Conservation (phyloP, 1,284 basidiomycete species). For the Trichosporon sp. region DNA sequence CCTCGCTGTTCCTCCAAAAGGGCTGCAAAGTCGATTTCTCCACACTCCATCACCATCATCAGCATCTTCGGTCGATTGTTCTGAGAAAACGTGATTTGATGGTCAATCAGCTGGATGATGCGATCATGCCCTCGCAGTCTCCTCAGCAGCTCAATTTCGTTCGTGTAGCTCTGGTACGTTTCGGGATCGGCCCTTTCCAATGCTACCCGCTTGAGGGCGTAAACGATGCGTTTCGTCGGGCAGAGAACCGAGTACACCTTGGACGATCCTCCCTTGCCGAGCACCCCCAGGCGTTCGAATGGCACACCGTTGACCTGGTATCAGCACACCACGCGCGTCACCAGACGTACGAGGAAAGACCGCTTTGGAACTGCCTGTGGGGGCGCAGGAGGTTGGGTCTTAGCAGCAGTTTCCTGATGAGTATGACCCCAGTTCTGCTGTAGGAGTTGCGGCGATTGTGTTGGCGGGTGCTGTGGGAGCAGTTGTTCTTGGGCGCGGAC, state of each 20-base stretch:
- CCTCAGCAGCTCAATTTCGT: slow-evolving; percentile 85
- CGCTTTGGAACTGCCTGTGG: slow-evolving; percentile 28
- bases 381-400: background rate
- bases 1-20: slow-evolving; percentile 78
- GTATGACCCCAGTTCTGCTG: background rate
- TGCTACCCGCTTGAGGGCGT: slow-evolving; percentile 83
- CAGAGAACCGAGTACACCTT: slow-evolving; percentile 87
- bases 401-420: background rate
- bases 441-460: background rate
- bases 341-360: slow-evolving; percentile 37
- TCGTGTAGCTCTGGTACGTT: slow-evolving; percentile 87
- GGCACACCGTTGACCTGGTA: slow-evolving; percentile 72
- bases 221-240: slow-evolving; percentile 69
- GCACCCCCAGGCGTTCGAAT: slow-evolving; percentile 79
- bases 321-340: background rate
- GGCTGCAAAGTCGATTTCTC: slow-evolving; percentile 82
- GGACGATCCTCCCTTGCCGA: slow-evolving; percentile 91
- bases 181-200: slow-evolving; percentile 82
- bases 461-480: background rate
- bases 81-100: slow-evolving; percentile 67
- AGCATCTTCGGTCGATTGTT: slow-evolving; percentile 67
- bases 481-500: background rate
- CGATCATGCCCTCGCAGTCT: slow-evolving; percentile 82
- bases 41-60: slow-evolving; percentile 89
- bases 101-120: slow-evolving; percentile 85